phyloP scores from a whole-genome alignment of 352 stramenopile species.

The Blastocystis sp. region DNA sequence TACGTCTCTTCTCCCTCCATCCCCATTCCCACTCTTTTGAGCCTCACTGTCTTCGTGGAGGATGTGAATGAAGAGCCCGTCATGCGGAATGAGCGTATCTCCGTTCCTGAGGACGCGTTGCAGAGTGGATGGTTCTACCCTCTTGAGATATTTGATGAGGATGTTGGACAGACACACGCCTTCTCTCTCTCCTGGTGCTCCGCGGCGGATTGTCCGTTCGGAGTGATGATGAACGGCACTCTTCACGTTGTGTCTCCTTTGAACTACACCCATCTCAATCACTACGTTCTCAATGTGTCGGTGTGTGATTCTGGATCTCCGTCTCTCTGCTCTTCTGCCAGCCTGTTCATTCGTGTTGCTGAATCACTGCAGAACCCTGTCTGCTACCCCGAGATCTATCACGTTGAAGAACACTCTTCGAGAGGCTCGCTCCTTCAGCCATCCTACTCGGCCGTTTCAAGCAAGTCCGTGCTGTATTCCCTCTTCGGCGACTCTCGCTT shows the following conservation, averaged over 20 bases:
- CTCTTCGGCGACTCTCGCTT: not conserved
- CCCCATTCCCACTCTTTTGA: not conserved
- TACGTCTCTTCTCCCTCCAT: not conserved
- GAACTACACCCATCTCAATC: no score
- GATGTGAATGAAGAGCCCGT: constrained; percentile 16
- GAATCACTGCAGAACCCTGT: not conserved
- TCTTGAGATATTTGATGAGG: not conserved
- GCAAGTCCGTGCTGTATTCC: not conserved
- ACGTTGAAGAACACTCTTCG: not conserved
- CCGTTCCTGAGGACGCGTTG: not conserved
- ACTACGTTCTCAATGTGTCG: not conserved
- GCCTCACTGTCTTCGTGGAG: not conserved
- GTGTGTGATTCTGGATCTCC: constrained; percentile 43
- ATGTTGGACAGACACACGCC: not conserved
- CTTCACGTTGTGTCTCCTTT: not conserved
- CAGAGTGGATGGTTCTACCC: not conserved
- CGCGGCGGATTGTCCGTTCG: not conserved
- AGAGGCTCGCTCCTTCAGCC: not conserved
- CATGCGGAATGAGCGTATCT: not conserved
- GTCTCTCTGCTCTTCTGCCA: not conserved
- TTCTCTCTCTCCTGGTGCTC: not conserved
- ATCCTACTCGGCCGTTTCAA: not conserved
- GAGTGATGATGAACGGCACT: not conserved
- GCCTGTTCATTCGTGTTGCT: not conserved
- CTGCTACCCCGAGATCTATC: constrained; percentile 18